Conservation (phyloP, 768 basidiomycete species). For the Boletus subcaerulescens region DNA sequence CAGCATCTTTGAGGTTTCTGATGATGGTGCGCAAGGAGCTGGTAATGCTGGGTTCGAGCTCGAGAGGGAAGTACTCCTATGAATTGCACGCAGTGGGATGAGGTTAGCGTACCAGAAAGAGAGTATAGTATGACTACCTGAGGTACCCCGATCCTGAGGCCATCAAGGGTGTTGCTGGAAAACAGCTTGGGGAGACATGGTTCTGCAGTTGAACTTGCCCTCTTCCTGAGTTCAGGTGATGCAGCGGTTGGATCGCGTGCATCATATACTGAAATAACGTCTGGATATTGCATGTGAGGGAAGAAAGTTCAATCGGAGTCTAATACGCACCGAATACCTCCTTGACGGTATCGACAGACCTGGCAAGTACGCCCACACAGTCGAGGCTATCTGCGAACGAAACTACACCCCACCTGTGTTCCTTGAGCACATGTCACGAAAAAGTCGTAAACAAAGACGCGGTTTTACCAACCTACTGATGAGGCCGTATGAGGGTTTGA, state of each 20-base stretch:
- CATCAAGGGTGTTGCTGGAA: conserved; percentile 33
- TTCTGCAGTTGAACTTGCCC: conserved; percentile 31
- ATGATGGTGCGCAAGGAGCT: conserved; percentile 47
- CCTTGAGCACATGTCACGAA: conserved; percentile 5
- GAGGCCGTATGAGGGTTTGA: conserved; percentile 95
- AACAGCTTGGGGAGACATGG: background rate
- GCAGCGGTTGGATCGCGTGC: conserved; percentile 73
- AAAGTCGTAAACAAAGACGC: background rate
- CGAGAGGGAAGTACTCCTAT: conserved; percentile 78
- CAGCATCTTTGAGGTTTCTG: conserved; percentile 40
- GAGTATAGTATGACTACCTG: conserved; percentile 42
- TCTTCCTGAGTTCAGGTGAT: conserved; percentile 35
- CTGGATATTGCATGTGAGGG: conserved; percentile 23
- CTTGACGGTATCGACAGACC: conserved; percentile 45
- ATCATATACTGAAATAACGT: conserved; percentile 48
- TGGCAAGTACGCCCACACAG: conserved; percentile 82
- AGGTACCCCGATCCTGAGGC: conserved; percentile 73
- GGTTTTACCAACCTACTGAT: conserved; percentile 64
- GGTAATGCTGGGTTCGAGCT: conserved; percentile 49
- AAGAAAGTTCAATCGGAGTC: background rate
- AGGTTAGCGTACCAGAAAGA: background rate
- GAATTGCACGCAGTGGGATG: background rate
- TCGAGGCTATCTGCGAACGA: conserved; percentile 95
- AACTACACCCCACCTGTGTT: conserved; percentile 77
- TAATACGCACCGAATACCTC: conserved; percentile 56